Conservation (phyloP, 345 rosid species). For the Aquilaria yunnanensis region DNA sequence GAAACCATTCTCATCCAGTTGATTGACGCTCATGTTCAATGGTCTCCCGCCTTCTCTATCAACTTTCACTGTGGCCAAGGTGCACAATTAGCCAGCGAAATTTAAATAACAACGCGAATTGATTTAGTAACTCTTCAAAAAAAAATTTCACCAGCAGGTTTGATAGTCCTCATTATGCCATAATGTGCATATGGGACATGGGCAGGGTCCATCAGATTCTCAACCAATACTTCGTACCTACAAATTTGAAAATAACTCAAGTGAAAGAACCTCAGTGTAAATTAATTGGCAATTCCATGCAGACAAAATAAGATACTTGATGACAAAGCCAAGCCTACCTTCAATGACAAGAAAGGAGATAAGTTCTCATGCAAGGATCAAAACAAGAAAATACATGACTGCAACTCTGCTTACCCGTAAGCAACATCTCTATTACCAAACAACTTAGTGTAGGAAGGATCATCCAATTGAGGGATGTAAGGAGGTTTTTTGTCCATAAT, state of each 20-base stretch:
- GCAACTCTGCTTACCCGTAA: constrained; percentile 48
- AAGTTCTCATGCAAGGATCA: constrained; percentile 1
- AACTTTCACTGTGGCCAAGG: constrained; percentile 35
- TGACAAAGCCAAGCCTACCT: not conserved
- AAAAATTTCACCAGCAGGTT: constrained; percentile 34
- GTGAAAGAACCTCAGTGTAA: not conserved
- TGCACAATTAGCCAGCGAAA: constrained; percentile 7
- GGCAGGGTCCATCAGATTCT: constrained; percentile 92
- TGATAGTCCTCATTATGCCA: constrained; percentile 46
- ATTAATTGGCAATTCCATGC: not conserved
- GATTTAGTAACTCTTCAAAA: not conserved
- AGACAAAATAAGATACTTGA: not conserved
- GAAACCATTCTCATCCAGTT: constrained; percentile 46
- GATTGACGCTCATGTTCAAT: constrained; percentile 43
- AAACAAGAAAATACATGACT: not conserved
- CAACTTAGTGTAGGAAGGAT: constrained; percentile 58
- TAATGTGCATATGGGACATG: constrained; percentile 94
- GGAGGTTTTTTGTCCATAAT: constrained; percentile 63
- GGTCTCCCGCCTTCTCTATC: constrained; percentile 96
- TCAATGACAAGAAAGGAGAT: not conserved
- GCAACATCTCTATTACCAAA: constrained; percentile 75
- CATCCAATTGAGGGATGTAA: constrained; percentile 63
- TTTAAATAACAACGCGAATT: not conserved
- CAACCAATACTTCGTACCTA: constrained; percentile 79
- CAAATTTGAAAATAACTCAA: constrained; percentile 13